Evolutionary conservation across 2,329 filamentous ascomycete genomes (phyloP).

Genomic region (Diaporthe velutina): DNA sequence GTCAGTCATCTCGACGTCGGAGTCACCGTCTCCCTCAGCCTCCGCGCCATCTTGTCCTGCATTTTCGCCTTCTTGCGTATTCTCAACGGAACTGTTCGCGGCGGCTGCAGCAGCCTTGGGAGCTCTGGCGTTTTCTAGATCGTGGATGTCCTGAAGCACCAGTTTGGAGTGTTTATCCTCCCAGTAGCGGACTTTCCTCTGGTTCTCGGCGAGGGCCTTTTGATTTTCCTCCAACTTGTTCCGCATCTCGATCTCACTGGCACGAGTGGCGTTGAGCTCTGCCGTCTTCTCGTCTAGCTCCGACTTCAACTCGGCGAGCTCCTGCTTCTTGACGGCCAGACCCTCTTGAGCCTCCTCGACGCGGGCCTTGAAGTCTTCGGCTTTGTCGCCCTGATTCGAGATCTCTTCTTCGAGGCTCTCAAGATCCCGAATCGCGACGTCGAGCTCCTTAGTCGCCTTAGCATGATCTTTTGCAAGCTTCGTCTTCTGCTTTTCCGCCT

Average conservation of each 20-base stretch:
- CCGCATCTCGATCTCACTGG: conserved; percentile 95
- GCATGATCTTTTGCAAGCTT: conserved; percentile 89
- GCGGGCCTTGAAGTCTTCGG: conserved; percentile 77
- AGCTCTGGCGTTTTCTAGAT: conserved; percentile 63
- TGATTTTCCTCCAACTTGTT: conserved; percentile 98
- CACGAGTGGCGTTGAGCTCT: conserved; percentile 89
- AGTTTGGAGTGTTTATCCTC: conserved; percentile 90
- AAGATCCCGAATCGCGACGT: conserved; percentile 77
- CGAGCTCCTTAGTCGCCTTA: conserved; percentile 84
- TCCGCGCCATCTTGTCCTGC: conserved; percentile 44
- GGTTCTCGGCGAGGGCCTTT: conserved; percentile 87
- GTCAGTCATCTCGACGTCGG: conserved; percentile 48
- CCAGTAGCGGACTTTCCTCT: conserved; percentile 88
- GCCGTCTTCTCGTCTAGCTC: conserved; percentile 88
- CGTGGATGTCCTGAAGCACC: conserved; percentile 82
- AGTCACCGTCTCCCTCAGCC: conserved; percentile 42
- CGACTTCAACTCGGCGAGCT: conserved; percentile 82
- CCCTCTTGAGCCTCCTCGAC: conserved; percentile 87
- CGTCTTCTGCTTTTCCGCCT: conserved; percentile 90
- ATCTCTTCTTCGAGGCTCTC: conserved; percentile 85
- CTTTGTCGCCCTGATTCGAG: conserved; percentile 79
- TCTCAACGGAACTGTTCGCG: conserved; percentile 46
- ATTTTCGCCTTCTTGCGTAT: conserved; percentile 42
- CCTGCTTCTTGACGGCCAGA: conserved; percentile 82
- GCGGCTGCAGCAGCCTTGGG: conserved; percentile 46